Conservation (phyloP, 2,329 filamentous ascomycete genomes). For the Fusarium clavum region DNA sequence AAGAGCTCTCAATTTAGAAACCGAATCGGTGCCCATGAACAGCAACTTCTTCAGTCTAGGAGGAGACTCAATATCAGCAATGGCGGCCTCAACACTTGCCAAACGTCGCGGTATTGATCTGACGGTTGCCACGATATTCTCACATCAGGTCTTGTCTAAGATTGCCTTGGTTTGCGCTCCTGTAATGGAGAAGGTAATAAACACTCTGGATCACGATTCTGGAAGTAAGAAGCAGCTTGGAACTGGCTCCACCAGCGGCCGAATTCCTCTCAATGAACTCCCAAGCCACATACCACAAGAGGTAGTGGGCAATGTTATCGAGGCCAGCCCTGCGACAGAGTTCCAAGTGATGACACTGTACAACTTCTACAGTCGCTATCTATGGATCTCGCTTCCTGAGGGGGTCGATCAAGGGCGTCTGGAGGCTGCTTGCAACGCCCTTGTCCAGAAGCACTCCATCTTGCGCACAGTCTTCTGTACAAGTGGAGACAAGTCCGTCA, state of each 20-base stretch:
- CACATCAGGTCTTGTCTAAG: background rate
- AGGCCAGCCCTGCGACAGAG: background rate
- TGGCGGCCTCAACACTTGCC: background rate
- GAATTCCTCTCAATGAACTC: background rate
- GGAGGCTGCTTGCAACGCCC: background rate
- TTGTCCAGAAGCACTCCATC: constrained; percentile 9
- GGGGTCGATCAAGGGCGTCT: background rate
- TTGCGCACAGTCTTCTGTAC: constrained; percentile 6
- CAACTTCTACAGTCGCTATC: constrained; percentile 6
- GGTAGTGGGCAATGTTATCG: background rate
- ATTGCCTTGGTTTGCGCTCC: background rate
- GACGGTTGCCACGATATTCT: background rate
- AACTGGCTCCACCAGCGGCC: background rate
- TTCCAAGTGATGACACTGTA: constrained; percentile 4
- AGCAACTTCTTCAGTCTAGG: constrained; percentile 4
- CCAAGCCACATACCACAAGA: background rate
- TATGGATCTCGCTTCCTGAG: background rate
- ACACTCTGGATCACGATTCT: accelerated
- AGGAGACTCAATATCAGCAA: constrained; percentile 13
- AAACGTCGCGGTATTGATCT: background rate
- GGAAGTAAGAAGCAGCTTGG: no score
- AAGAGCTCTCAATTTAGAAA: background rate
- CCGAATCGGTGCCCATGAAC: background rate
- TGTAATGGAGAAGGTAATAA: accelerated
- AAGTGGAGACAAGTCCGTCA: background rate